phyloP scores from a whole-genome alignment of 2,329 filamentous ascomycete species.

The Tolypocladium album region DNA sequence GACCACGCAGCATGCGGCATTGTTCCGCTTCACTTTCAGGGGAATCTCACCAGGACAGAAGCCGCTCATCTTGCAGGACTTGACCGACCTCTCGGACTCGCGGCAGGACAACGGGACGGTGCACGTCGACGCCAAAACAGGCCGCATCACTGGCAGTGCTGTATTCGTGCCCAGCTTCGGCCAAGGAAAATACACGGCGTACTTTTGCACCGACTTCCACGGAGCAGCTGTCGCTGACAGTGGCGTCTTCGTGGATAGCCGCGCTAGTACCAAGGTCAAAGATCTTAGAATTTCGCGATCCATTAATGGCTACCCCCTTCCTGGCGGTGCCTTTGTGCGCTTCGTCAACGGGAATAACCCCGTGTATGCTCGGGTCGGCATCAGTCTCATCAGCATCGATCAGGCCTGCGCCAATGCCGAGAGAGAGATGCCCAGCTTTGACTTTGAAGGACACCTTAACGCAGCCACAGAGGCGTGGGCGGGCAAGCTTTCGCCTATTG shows the following conservation, averaged over 20 bases:
- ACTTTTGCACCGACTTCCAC: conserved; percentile 59
- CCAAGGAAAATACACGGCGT: conserved; percentile 44
- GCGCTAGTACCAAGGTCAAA: conserved; percentile 36
- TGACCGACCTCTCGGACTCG: conserved; percentile 52
- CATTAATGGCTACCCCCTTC: conserved; percentile 42
- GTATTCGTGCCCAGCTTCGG: conserved; percentile 56
- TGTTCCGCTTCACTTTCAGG: conserved; percentile 55
- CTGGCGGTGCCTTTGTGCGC: conserved; percentile 52
- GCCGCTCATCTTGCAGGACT: conserved; percentile 55
- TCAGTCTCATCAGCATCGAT: conserved; percentile 56
- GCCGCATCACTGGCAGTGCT: conserved; percentile 52
- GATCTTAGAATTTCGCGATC: conserved; percentile 35
- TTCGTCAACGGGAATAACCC: conserved; percentile 40
- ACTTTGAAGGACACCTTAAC: conserved; percentile 43
- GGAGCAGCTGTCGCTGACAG: conserved; percentile 46
- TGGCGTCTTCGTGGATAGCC: conserved; percentile 50
- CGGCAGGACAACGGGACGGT: conserved; percentile 47
- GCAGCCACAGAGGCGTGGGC: conserved; percentile 49
- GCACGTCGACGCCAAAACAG: conserved; percentile 40
- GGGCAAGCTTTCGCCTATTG: conserved; percentile 48
- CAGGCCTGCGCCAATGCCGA: conserved; percentile 61
- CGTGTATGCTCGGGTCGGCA: conserved; percentile 54
- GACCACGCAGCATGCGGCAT: conserved; percentile 49
- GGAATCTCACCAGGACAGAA: conserved; percentile 26
- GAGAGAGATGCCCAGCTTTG: conserved; percentile 55